These are phyloP conservation scores for Zopfia rhizophila DNA, from an alignment of 2,329 filamentous ascomycete species.

Conservation along the genomic window DNA sequence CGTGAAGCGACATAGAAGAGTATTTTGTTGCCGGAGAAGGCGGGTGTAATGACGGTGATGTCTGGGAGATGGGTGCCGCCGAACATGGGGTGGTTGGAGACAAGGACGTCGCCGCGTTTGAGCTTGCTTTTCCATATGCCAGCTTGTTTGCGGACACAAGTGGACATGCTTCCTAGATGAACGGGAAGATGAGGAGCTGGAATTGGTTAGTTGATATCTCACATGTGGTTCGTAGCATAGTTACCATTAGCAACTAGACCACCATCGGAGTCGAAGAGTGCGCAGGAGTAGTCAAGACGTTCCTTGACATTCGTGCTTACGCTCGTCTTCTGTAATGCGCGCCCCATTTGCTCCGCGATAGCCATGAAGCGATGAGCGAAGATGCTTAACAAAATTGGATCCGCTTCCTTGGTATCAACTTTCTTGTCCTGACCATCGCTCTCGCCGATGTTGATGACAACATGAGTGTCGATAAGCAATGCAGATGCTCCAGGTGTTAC, in stretches of 20 bases:
- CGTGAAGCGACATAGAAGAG: conserved; percentile 84
- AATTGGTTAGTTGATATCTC: conserved; percentile 17
- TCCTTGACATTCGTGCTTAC: conserved; percentile 86
- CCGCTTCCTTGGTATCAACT: conserved; percentile 67
- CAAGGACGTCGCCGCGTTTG: conserved; percentile 81
- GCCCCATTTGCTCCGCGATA: conserved; percentile 86
- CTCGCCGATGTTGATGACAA: conserved; percentile 84
- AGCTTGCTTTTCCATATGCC: conserved; percentile 83
- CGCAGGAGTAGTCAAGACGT: conserved; percentile 84
- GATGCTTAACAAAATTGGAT: conserved; percentile 81
- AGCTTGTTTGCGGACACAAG: conserved; percentile 80
- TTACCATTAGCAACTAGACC: conserved; percentile 77
- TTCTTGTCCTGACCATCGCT: conserved; percentile 60
- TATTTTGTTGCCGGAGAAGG: conserved; percentile 79
- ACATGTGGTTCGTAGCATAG: neutral
- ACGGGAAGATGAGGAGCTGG: conserved; percentile 80
- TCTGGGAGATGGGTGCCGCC: conserved; percentile 86
- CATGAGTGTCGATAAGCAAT: conserved; percentile 83
- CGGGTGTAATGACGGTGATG: conserved; percentile 82
- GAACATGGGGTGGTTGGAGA: conserved; percentile 86
- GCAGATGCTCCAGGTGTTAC: conserved; percentile 82
- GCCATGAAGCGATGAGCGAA: conserved; percentile 88
- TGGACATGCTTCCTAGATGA: conserved; percentile 86
- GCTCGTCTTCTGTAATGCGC: conserved; percentile 80
- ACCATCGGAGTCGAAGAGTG: conserved; percentile 79